phyloP scores from a whole-genome alignment of 768 basidiomycete genomes.

The Suillus subaureus region DNA sequence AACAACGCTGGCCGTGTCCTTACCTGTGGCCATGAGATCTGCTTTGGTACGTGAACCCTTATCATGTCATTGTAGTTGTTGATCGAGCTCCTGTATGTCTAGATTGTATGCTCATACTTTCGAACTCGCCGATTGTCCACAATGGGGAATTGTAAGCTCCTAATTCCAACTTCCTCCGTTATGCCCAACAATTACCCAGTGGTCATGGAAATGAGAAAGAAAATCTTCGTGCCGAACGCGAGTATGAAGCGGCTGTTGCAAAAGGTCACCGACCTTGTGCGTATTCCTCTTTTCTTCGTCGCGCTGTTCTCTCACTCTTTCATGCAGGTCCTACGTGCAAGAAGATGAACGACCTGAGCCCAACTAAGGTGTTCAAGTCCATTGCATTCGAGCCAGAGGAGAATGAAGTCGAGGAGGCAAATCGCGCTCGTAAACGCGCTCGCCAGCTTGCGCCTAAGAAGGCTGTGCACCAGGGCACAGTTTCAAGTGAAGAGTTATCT shows the following conservation, averaged over 20 bases:
- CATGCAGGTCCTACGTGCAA: constrained; percentile 66
- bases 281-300: constrained; percentile 20
- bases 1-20: constrained; percentile 61
- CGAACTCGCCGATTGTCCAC: constrained; percentile 53
- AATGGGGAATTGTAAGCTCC: constrained; percentile 59
- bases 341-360: constrained; percentile 57
- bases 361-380: constrained; percentile 57
- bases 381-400: constrained; percentile 70
- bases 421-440: constrained; percentile 34
- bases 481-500: constrained; percentile 5
- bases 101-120: constrained; percentile 62
- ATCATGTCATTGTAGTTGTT: neutral
- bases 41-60: constrained; percentile 45
- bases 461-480: constrained; percentile 10
- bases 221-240: constrained; percentile 55
- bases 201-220: constrained; percentile 58
- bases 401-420: constrained; percentile 51
- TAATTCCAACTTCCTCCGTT: neutral
- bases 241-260: constrained; percentile 55
- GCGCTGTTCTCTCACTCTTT: neutral
- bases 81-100: neutral
- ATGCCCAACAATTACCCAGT: constrained; percentile 31
- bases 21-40: constrained; percentile 67
- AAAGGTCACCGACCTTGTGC: constrained; percentile 63
- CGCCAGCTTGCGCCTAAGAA: constrained; percentile 14